A percentile compares a stretch with the other conserved stretches of the same genome.
Conservation (phyloP, 2,329 filamentous ascomycete species). For the Phyllosticta citribraziliensis region DNA sequence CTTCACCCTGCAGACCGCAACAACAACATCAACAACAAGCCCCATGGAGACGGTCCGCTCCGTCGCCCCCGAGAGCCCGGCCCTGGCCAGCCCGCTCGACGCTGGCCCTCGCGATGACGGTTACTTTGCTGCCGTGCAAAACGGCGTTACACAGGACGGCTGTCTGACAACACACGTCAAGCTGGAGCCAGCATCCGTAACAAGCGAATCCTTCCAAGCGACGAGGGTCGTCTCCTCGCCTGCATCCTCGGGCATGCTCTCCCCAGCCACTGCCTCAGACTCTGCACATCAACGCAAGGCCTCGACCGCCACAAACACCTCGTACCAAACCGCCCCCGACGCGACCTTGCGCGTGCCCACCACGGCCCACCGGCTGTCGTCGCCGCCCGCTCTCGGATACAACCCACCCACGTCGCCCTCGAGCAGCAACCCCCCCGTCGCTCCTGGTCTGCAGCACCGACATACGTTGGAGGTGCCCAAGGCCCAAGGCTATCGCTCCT, state of each 20-base stretch:
- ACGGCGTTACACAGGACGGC: conserved; percentile 28
- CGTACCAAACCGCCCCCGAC: conserved; percentile 16
- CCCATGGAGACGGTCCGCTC: conserved; percentile 15
- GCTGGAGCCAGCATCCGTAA: conserved; percentile 20
- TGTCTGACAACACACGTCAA: conserved; percentile 26
- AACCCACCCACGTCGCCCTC: conserved; percentile 21
- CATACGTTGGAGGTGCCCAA: conserved; percentile 85
- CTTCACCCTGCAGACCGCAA: conserved; percentile 18
- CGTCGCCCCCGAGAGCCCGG: conserved; percentile 15
- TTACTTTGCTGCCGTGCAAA: conserved; percentile 34
- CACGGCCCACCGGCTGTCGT: conserved; percentile 46
- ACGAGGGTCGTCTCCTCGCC: background rate
- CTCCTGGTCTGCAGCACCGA: conserved; percentile 62
- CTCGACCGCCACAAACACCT: conserved; percentile 13
- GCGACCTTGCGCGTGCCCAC: conserved; percentile 28
- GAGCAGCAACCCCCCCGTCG: conserved; percentile 32
- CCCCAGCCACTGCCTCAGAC: background rate
- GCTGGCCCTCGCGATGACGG: conserved; percentile 32
- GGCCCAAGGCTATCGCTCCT: conserved; percentile 50
- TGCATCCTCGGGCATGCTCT: background rate
- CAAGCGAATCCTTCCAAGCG: conserved; percentile 17
- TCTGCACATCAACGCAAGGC: conserved; percentile 15
- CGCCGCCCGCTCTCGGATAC: conserved; percentile 47
- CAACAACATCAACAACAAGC: background rate
- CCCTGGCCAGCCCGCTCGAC: conserved; percentile 7